Evolutionary conservation across 139 green algal species (phyloP), one percentile per base, ranked within the genome.

Genomic region (Limnomonas spitsbergensis): DNA sequence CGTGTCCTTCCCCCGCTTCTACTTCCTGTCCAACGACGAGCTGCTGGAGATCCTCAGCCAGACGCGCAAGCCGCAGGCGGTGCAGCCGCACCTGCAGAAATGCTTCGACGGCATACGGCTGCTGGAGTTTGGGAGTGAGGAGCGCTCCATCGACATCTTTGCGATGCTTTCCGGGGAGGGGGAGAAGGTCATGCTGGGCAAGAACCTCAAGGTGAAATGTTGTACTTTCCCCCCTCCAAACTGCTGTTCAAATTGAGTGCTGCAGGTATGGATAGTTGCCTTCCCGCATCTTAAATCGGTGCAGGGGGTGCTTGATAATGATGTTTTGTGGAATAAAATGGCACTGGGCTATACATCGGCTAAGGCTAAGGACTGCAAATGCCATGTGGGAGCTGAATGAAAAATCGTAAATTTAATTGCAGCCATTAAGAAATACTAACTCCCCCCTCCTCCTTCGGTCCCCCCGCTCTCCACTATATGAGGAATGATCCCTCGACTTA

Each of bases 1-100:
- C 40, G 90, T 89, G 36, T 84, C 85, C 40, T 95, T 95, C 84
- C 90, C 4, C 78, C 84, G 90, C 40, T 95, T 95, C 83, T 94
- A 93, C 81, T 94, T 94, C 83, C 76, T 95, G 38, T 94, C 89
- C 73, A 92, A 95, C 81, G 88, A 94, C 76, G 90, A 94, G 85
- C 84, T 95, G 52, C 84, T 95, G 52, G 90, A 95, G 78, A 94
- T 94, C 75, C 78, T 93, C 61, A 82, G 85, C 31, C 85, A 93
- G 74, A 88, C 85, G 1, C 81, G 86, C 42, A 91, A 91, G 69
- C 81, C 87, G 4, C 87, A 92, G 53, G 35, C 26, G 14, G 81
- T 89, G 35, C 75, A 89, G 84, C 81, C 81, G 2, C 82, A 81
- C 74, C 42, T 89, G 71, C 52, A 79, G 37, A 86, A 86, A 66